Percentiles rank a stretch among this genome's conserved stretches.
phyloP scores from a whole-genome alignment of 2,329 filamentous ascomycete species.

The Curvularia lunata region DNA sequence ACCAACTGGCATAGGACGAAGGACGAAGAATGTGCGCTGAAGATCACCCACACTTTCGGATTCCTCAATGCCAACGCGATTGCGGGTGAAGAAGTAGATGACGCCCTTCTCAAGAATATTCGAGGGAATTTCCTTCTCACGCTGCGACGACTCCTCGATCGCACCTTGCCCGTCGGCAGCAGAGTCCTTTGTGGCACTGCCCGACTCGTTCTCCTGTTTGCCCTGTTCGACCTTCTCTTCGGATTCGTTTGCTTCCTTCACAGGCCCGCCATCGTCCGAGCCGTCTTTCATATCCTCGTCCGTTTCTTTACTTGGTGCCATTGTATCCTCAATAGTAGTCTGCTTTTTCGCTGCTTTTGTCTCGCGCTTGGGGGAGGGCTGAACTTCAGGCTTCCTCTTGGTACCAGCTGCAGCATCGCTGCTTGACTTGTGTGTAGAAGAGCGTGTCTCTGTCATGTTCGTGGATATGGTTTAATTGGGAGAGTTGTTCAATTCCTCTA shows the following conservation, averaged over 20 bases:
- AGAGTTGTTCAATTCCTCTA: background rate
- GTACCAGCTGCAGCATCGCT: slow-evolving; percentile 44
- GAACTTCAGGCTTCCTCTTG: slow-evolving; percentile 51
- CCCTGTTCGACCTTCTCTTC: slow-evolving; percentile 11
- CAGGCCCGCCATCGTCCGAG: slow-evolving; percentile 12
- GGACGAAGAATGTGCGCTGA: slow-evolving; percentile 77
- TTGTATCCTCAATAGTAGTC: slow-evolving; percentile 60
- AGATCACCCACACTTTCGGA: slow-evolving; percentile 74
- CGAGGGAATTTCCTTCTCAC: slow-evolving; percentile 60
- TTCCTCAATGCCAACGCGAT: slow-evolving; percentile 74
- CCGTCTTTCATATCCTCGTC: slow-evolving; percentile 38
- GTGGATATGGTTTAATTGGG: slow-evolving; percentile 4
- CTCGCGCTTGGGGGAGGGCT: slow-evolving; percentile 51
- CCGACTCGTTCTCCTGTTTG: slow-evolving; percentile 2
- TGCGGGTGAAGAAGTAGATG: slow-evolving; percentile 89
- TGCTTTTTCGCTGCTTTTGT: slow-evolving; percentile 56
- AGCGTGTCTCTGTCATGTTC: slow-evolving; percentile 40
- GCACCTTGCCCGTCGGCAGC: slow-evolving; percentile 40
- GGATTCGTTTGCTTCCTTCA: slow-evolving; percentile 17
- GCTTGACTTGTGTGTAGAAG: slow-evolving; percentile 30
- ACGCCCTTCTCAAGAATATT: slow-evolving; percentile 84
- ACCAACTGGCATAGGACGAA: slow-evolving; percentile 74
- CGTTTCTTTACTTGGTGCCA: slow-evolving; percentile 49
- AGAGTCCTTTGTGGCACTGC: slow-evolving; percentile 29
- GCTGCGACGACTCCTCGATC: slow-evolving; percentile 58